A percentile compares a stretch with the other conserved stretches of the same genome.
Conservation (phyloP, 2,329 filamentous ascomycete species). For the Elsinoe batatas region DNA sequence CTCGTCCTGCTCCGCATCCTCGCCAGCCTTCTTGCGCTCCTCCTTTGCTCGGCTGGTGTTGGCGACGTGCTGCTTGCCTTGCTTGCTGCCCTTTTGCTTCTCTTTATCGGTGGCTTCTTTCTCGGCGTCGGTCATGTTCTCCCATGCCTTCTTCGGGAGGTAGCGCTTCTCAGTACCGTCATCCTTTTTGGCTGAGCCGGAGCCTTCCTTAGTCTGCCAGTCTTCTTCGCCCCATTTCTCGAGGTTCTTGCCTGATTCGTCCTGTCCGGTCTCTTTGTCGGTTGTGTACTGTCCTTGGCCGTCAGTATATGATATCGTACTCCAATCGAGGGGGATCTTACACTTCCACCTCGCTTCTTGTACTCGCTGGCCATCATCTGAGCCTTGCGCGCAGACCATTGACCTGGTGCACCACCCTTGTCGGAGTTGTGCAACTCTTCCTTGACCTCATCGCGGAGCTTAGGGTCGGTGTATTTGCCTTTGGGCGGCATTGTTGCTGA, state of each 20-base stretch:
- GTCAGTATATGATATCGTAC: too few species aligned
- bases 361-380: conserved; percentile 22
- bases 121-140: conserved; percentile 37
- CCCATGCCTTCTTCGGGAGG: conserved; percentile 40
- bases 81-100: conserved; percentile 29
- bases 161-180: conserved; percentile 38
- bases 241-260: conserved; percentile 36
- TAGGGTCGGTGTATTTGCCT: conserved; percentile 39
- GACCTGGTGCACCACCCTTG: conserved; percentile 39
- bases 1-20: conserved; percentile 21
- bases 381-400: conserved; percentile 41
- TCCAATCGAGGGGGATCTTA: too few species aligned
- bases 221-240: conserved; percentile 40
- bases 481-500: conserved; percentile 33
- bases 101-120: conserved; percentile 35
- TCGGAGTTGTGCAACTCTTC: conserved; percentile 37
- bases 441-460: conserved; percentile 38
- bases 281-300: conserved; percentile 30
- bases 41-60: conserved; percentile 36
- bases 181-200: conserved; percentile 34
- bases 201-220: conserved; percentile 42
- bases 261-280: conserved; percentile 33
- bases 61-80: conserved; percentile 36
- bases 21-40: conserved; percentile 30
- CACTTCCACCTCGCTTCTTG: conserved; percentile 37